Percentiles rank a stretch among this genome's conserved stretches.
Evolutionary conservation across 176 grass and related monocot species (phyloP).

Genomic region (Secale cereale): DNA sequence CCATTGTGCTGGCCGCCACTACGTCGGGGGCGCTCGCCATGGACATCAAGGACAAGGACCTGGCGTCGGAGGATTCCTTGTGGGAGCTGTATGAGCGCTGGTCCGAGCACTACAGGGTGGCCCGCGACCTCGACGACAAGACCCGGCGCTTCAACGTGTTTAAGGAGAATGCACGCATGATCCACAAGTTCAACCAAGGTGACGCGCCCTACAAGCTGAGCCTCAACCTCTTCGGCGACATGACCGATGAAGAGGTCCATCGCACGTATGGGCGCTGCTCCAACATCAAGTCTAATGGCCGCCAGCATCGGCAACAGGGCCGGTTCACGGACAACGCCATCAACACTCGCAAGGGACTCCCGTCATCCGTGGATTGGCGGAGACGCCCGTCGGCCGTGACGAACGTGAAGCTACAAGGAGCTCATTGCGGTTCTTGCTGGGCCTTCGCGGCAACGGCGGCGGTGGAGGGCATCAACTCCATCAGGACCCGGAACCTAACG

Average conservation of each 20-base stretch:
- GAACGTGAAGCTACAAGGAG: constrained; percentile 23
- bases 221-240: constrained; percentile 52
- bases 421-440: constrained; percentile 40
- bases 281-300: not conserved
- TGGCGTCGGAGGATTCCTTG: constrained; percentile 39
- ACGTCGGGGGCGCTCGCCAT: too few species aligned
- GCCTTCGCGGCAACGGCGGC: constrained; percentile 15
- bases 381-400: not conserved
- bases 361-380: not conserved
- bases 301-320: not conserved
- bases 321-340: constrained; percentile 14
- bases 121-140: constrained; percentile 30
- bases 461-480: constrained; percentile 38
- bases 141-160: constrained; percentile 42
- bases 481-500: not conserved
- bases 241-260: constrained; percentile 37
- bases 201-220: constrained; percentile 35
- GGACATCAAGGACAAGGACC: constrained; percentile 22
- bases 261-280: not conserved
- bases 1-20: not conserved
- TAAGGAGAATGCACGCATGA: constrained; percentile 35
- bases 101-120: constrained; percentile 23
- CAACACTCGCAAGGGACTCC: not conserved
- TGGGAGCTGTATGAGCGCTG: constrained; percentile 41
- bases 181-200: constrained; percentile 35